phyloP scores from a whole-genome alignment of 2,329 filamentous ascomycete species.

The Pyricularia pennisetigena region DNA sequence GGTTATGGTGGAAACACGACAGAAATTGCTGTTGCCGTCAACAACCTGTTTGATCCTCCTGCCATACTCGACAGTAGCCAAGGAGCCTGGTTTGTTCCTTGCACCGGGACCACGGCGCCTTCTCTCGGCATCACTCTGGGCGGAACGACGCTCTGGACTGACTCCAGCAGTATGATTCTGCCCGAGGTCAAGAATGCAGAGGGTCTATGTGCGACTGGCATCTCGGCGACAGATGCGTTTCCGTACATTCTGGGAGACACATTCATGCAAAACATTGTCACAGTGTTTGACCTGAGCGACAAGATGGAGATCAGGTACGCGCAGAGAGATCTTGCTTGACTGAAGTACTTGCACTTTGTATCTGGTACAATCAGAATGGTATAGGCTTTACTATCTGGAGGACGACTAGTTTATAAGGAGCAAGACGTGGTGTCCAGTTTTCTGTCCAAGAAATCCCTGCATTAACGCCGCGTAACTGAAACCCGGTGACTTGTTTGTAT shows the following conservation, averaged over 20 bases:
- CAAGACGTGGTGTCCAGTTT: background rate
- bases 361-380: no score
- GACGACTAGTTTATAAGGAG: background rate
- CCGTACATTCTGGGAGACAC: slow-evolving; percentile 15
- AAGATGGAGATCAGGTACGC: slow-evolving; percentile 22
- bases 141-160: slow-evolving; percentile 18
- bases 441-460: background rate
- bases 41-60: slow-evolving; percentile 16
- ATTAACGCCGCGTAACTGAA: background rate
- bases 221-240: slow-evolving; percentile 7
- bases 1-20: background rate
- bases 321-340: slow-evolving; percentile 9
- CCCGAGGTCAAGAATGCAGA: slow-evolving; percentile 15
- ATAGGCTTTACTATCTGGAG: background rate
- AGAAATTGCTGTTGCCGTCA: slow-evolving; percentile 19
- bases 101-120: slow-evolving; percentile 18
- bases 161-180: slow-evolving; percentile 21
- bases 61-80: slow-evolving; percentile 11
- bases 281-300: slow-evolving; percentile 19
- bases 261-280: slow-evolving; percentile 15
- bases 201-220: slow-evolving; percentile 17
- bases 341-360: background rate
- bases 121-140: slow-evolving; percentile 19
- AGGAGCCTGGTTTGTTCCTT: slow-evolving; percentile 16
- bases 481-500: background rate